A percentile compares a stretch with the other conserved stretches of the same genome.
phyloP scores from a whole-genome alignment of 371 early-diverging fungal species.

The Lichtheimia hyalospora region DNA sequence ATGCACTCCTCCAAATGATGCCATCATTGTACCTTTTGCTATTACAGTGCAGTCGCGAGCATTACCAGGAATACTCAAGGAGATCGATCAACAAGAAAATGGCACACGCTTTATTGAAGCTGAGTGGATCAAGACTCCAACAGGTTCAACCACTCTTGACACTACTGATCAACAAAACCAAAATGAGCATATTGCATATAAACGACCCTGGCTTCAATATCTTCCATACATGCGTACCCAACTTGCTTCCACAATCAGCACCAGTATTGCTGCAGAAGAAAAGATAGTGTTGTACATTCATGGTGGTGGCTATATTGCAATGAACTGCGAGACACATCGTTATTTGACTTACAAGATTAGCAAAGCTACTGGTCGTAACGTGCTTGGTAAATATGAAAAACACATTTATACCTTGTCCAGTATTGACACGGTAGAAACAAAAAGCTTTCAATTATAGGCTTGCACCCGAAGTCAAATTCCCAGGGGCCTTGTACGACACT shows the following conservation, averaged over 20 bases:
- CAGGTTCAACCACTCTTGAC: not conserved
- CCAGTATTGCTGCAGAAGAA: not conserved
- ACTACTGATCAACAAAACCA: not conserved
- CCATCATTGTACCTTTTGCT: not conserved
- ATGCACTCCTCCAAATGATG: not conserved
- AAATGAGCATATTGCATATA: not conserved
- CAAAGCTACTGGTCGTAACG: not conserved
- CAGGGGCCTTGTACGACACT: conserved; percentile 6
- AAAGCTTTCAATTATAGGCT: conserved; percentile 1
- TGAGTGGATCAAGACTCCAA: not conserved
- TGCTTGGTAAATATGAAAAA: not conserved
- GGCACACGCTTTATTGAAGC: not conserved
- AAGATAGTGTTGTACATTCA: not conserved
- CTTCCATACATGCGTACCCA: too few species aligned
- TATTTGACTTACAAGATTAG: not conserved
- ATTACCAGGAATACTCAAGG: not conserved
- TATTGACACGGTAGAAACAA: not conserved
- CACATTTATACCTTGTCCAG: not conserved
- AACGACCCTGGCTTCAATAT: too few species aligned
- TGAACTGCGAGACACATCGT: not conserved
- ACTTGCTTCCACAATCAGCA: not conserved
- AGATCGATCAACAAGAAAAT: not conserved
- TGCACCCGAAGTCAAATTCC: not conserved
- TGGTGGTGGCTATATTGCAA: not conserved
- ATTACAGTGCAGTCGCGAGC: not conserved